Base-by-base conservation (phyloP, 495 filamentous ascomycete genomes). In the Annulohypoxylon bovei region DNA sequence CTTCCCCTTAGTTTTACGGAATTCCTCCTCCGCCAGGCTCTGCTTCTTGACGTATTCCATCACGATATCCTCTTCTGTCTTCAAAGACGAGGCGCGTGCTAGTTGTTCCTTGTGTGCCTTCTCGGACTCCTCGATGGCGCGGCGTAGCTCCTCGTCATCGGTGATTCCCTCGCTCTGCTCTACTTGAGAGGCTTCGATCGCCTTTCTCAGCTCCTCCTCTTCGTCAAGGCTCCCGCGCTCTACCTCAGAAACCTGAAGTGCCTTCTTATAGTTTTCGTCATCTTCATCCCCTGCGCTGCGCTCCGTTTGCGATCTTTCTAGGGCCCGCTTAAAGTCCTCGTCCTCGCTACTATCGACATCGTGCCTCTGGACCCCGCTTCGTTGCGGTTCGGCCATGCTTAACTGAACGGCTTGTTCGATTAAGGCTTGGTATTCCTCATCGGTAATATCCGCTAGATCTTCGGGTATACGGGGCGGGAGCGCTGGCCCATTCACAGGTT, bases 1-100 rank as follows among this genome's bases (percentile, higher is more conserved):
- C 46, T 76, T 73, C 6, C 69, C 59, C 54, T 71, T 59, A 14
- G 62, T 72, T 67, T 68, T 74, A 37, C 79, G 75, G 73, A 83
- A 84, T 68, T 86, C 82, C 58, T 88, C 86, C 79, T 93, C 91
- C 0, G 85, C 84, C 20, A 93, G 71, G 78, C 91, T 93, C 78
- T 93, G 90, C 78, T 87, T 89, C 81, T 89, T 92, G n/a, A 93
- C 84, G 76, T 91, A 92, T 65, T 92, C 89, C 75, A 94, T 73
- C 25, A 94, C 85, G 65, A 91, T 86, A 28, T 91, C 87, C 74
- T 93, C 91, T 77, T 93, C 92, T 0, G 82, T 85, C 69, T 75
- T 83, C 54, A 81, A 73, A 63, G 79, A 81, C 25, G 70, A 73
- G 23, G 86, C 74, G 11, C 79, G 80, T 54, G 79, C 76, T 8